Percentiles rank a stretch among this genome's conserved stretches.
Evolutionary conservation across 2,329 filamentous ascomycete genomes (phyloP).

Genomic region (Fonsecaea multimorphosa): DNA sequence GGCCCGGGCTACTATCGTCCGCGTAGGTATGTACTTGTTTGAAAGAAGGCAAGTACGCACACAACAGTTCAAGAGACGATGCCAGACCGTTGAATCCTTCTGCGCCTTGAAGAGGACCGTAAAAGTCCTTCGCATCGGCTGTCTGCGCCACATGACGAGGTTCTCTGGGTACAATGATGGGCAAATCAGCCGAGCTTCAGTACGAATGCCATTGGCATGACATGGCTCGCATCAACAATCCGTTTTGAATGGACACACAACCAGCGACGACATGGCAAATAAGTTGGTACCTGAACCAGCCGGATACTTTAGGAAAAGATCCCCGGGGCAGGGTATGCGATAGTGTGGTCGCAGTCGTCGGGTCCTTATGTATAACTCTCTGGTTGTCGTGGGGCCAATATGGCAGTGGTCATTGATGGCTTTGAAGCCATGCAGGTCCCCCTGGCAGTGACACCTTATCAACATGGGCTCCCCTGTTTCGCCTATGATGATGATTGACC

Average conservation of each 20-base stretch:
- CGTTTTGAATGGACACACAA: too few relatives aligned
- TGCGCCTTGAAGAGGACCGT: background rate
- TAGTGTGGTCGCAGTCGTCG: background rate
- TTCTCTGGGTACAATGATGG: background rate
- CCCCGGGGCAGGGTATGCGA: background rate
- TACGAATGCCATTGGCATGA: background rate
- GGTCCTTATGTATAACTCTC: background rate
- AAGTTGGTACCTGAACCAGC: conserved; percentile 1
- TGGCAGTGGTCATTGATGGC: background rate
- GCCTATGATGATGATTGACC: conserved; percentile 3
- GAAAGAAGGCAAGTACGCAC: background rate
- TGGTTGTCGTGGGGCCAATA: background rate
- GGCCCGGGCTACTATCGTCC: background rate
- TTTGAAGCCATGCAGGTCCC: conserved; percentile 6
- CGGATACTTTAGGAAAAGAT: conserved; percentile 6
- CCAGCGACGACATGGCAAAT: background rate
- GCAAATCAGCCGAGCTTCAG: conserved; percentile 9
- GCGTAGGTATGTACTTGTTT: background rate
- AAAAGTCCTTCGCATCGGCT: conserved; percentile 7
- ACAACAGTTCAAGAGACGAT: background rate
- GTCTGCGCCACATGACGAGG: conserved; percentile 8
- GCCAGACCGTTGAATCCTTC: conserved; percentile 10
- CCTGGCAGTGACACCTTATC: conserved; percentile 4
- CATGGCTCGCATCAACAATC: too few relatives aligned
- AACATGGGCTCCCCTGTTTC: conserved; percentile 10